Conservation (phyloP, 1,284 basidiomycete genomes). For the Cystobasidium sp. region DNA sequence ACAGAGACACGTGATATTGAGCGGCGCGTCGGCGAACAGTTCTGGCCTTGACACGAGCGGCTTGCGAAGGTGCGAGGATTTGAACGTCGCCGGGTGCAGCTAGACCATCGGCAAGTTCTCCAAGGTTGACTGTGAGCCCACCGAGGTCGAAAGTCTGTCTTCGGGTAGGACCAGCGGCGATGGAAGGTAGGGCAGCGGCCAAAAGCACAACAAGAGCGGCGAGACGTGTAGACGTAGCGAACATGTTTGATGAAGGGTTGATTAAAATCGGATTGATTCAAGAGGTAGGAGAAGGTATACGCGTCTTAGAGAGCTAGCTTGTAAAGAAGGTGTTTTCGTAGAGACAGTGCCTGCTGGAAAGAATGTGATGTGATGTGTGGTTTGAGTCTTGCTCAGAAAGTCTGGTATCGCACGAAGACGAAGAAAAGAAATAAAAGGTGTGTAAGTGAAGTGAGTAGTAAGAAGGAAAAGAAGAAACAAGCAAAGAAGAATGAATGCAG, state of each 20-base stretch:
- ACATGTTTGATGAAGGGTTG: conserved; percentile 8
- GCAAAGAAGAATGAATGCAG: neutral
- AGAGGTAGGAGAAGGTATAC: neutral
- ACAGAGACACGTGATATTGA: conserved; percentile 18
- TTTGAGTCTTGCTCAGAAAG: neutral
- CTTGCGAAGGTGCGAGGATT: conserved; percentile 13
- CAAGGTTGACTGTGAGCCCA: conserved; percentile 25
- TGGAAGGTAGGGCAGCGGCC: conserved; percentile 25
- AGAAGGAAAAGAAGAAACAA: neutral
- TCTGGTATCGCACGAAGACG: conserved; percentile 1
- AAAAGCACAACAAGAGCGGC: conserved; percentile 21
- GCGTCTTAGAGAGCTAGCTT: conserved; percentile 3
- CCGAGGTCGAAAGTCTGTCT: conserved; percentile 23
- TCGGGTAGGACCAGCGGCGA: conserved; percentile 3
- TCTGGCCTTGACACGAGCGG: conserved; percentile 26
- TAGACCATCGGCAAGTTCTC: conserved; percentile 10
- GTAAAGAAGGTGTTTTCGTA: conserved; percentile 18
- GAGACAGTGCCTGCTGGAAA: conserved; percentile 14
- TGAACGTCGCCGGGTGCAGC: neutral
- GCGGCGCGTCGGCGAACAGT: conserved; percentile 13
- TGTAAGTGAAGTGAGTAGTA: neutral
- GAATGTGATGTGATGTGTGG: conserved; percentile 2
- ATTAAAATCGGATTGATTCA: neutral
- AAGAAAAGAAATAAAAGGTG: neutral
- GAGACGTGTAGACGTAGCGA: conserved; percentile 27